Percentiles rank a stretch among this genome's conserved stretches.
These are phyloP conservation scores for Rhododendron molle DNA, from an alignment of 148 eudicot genomes.

Conservation along the genomic window DNA sequence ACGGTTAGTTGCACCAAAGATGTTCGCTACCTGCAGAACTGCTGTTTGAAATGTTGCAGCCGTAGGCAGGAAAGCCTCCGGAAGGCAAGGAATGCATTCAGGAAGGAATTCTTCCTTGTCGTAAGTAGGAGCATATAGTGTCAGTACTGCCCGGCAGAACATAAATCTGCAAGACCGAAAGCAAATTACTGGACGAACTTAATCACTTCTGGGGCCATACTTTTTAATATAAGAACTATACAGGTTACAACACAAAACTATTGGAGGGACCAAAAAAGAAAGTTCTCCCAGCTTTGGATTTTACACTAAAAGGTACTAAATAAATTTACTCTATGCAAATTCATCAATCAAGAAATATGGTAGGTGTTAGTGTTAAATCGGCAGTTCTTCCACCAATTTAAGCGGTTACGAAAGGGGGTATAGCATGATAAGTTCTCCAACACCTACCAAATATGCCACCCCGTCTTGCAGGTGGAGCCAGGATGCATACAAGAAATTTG, in stretches of 20 bases:
- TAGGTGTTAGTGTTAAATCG: background rate
- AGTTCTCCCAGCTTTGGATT: background rate
- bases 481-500: background rate
- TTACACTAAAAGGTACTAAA: background rate
- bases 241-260: background rate
- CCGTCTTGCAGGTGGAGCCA: background rate
- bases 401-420: background rate
- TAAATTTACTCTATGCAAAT: background rate
- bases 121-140: constrained; percentile 48
- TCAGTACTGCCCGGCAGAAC: constrained; percentile 68
- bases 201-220: background rate
- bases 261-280: background rate
- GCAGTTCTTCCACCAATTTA: background rate
- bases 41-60: constrained; percentile 43
- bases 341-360: background rate
- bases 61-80: constrained; percentile 53
- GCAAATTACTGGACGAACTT: background rate
- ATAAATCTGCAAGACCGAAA: constrained; percentile 55
- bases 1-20: constrained; percentile 45
- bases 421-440: background rate
- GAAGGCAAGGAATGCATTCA: constrained; percentile 70
- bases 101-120: constrained; percentile 59
- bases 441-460: background rate
- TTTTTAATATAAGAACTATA: background rate
- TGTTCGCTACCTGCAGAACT: constrained; percentile 44